A percentile compares a stretch with the other conserved stretches of the same genome.
These are phyloP conservation scores for Raphidocelis subcapitata DNA, from an alignment of 139 green algal genomes.

Conservation along the genomic window DNA sequence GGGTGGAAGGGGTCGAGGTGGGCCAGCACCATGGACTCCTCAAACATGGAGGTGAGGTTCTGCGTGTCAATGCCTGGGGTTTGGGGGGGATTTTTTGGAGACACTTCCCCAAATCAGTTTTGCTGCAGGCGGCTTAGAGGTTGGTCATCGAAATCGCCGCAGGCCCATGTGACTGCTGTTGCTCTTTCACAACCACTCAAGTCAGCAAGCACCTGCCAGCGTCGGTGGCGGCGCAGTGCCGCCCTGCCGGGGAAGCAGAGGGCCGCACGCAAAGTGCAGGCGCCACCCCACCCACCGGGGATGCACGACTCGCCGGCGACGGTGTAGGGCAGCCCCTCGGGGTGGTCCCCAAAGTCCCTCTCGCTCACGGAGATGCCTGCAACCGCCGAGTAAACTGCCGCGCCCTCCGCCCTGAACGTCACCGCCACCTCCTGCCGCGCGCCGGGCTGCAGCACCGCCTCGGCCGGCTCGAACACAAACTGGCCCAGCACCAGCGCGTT, in stretches of 20 bases:
- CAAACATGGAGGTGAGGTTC: slow-evolving; percentile 74
- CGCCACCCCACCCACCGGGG: slow-evolving; percentile 41
- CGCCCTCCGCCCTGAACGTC: slow-evolving; percentile 58
- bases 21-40: slow-evolving; percentile 71
- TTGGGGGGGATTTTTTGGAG: too few relatives aligned
- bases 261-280: too few relatives aligned
- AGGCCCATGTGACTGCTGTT: too few relatives aligned
- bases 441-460: slow-evolving; percentile 48
- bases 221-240: too few relatives aligned
- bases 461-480: slow-evolving; percentile 59
- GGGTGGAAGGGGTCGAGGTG: slow-evolving; percentile 58
- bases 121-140: too few relatives aligned
- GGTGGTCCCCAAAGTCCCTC: slow-evolving; percentile 52
- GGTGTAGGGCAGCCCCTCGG: slow-evolving; percentile 67
- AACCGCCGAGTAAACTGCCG: slow-evolving; percentile 25
- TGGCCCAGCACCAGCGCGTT: slow-evolving; percentile 41
- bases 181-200: too few relatives aligned
- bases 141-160: too few relatives aligned
- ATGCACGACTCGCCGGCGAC: slow-evolving; percentile 76
- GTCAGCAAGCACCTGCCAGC: background rate
- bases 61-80: slow-evolving; percentile 60
- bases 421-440: slow-evolving; percentile 51
- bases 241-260: too few relatives aligned
- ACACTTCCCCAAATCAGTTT: too few relatives aligned
- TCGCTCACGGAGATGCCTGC: slow-evolving; percentile 62